Conservation (phyloP, 805 yeast species). For the Starmerella scarabaei region DNA sequence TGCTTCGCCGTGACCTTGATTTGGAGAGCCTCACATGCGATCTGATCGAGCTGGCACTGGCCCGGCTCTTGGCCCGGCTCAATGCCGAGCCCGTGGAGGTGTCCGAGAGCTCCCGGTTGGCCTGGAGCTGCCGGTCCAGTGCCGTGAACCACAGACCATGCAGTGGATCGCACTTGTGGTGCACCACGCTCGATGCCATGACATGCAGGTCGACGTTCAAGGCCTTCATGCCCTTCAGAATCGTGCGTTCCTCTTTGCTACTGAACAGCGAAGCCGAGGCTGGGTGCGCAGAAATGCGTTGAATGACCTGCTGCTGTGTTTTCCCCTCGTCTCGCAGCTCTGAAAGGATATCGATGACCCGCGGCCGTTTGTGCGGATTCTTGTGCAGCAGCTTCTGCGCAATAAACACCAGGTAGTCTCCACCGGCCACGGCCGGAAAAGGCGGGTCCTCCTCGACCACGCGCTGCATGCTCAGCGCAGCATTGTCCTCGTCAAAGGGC, state of each 20-base stretch:
- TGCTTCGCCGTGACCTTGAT: too few relatives aligned
- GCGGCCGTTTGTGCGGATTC: conserved; percentile 52
- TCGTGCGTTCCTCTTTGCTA: conserved; percentile 16
- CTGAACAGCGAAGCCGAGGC: conserved; percentile 33
- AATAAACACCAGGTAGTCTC: conserved; percentile 37
- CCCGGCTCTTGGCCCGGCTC: background rate
- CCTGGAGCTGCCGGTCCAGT: conserved; percentile 15
- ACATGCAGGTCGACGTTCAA: conserved; percentile 19
- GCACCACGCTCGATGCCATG: conserved; percentile 16
- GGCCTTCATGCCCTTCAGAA: conserved; percentile 20
- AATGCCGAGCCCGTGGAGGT: too few relatives aligned
- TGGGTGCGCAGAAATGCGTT: conserved; percentile 21
- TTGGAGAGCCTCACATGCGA: background rate
- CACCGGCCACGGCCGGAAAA: conserved; percentile 29
- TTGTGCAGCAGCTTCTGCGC: conserved; percentile 47
- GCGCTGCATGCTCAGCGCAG: conserved; percentile 41
- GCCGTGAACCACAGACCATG: conserved; percentile 24
- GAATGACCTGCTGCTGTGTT: conserved; percentile 31
- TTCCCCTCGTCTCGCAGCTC: conserved; percentile 35
- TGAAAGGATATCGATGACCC: conserved; percentile 37
- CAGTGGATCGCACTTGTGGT: conserved; percentile 21
- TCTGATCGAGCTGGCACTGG: background rate
- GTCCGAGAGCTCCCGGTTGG: background rate
- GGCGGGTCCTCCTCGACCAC: conserved; percentile 56
- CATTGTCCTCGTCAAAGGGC: conserved; percentile 84